These are phyloP conservation scores for Bacterosira constricta DNA, from an alignment of 108 stramenopile genomes.

Conservation along the genomic window DNA sequence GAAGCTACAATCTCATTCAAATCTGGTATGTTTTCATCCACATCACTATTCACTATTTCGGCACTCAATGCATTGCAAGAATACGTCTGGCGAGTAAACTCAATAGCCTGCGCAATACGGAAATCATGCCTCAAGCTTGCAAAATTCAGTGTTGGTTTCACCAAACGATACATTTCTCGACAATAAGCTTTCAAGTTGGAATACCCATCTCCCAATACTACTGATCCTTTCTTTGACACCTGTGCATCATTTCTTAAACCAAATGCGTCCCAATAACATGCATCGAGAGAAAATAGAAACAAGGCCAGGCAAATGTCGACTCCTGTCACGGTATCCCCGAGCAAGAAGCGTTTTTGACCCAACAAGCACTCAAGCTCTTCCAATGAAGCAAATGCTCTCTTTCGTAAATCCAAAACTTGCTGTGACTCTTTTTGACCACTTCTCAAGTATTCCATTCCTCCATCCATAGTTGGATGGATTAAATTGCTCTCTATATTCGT, in stretches of 20 bases:
- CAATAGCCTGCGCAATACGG: neutral
- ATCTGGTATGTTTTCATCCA: neutral
- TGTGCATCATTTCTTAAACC: neutral
- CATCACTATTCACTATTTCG: neutral
- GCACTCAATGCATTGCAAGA: neutral
- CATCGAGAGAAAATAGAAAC: conserved; percentile 6
- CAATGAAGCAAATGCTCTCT: neutral
- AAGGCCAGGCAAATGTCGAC: neutral
- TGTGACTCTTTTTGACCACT: neutral
- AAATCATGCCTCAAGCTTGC: neutral
- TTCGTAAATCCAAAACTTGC: neutral
- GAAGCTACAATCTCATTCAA: conserved; percentile 1
- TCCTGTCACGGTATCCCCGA: neutral
- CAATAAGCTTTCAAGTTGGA: conserved; percentile 9
- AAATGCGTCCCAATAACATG: neutral
- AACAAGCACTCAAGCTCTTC: conserved; percentile 3
- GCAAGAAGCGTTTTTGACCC: neutral
- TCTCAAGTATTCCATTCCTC: neutral
- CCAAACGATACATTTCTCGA: neutral
- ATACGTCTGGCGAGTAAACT: neutral
- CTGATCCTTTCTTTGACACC: neutral
- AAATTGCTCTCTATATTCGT: neutral
- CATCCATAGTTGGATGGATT: neutral
- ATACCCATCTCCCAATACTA: neutral
- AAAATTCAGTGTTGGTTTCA: conserved; percentile 1